Evolutionary conservation across 306 rosid species (phyloP).

Genomic region (Lathyrus sativus): DNA sequence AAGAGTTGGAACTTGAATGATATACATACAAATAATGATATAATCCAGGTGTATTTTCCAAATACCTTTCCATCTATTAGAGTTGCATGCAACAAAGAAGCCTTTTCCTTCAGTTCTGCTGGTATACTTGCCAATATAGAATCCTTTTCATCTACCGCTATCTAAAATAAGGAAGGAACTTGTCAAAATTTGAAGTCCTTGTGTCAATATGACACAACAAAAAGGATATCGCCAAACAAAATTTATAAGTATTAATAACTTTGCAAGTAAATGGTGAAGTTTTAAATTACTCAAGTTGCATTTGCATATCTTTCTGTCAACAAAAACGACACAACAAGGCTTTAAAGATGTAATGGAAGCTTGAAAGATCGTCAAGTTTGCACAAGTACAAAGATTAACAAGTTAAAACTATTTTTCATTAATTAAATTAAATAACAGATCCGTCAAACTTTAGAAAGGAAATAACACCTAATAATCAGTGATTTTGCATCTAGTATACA

Average conservation of each 20-base stretch:
- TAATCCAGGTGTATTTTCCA: conserved; percentile 18
- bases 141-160: conserved; percentile 74
- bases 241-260: conserved; percentile 8
- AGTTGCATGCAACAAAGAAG: conserved; percentile 62
- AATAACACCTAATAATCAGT: conserved; percentile 19
- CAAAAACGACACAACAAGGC: not conserved
- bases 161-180: conserved; percentile 48
- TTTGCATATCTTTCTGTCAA: conserved; percentile 9
- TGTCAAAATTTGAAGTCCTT: conserved; percentile 21
- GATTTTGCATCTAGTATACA: not conserved
- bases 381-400: not conserved
- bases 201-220: not conserved
- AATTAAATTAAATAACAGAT: not conserved
- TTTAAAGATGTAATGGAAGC: conserved; percentile 17
- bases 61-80: conserved; percentile 80
- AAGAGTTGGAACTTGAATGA: conserved; percentile 7
- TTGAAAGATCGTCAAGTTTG: conserved; percentile 1
- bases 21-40: conserved; percentile 18
- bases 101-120: conserved; percentile 65
- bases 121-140: conserved; percentile 77
- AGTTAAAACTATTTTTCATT: conserved; percentile 3
- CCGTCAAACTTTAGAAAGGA: not conserved
- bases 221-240: not conserved
- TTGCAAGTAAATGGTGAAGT: conserved; percentile 4
- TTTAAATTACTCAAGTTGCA: conserved; percentile 8